A percentile compares a stretch with the other conserved stretches of the same genome.
Evolutionary conservation across 2,329 filamentous ascomycete genomes (phyloP).

Genomic region (Venturia asperata): DNA sequence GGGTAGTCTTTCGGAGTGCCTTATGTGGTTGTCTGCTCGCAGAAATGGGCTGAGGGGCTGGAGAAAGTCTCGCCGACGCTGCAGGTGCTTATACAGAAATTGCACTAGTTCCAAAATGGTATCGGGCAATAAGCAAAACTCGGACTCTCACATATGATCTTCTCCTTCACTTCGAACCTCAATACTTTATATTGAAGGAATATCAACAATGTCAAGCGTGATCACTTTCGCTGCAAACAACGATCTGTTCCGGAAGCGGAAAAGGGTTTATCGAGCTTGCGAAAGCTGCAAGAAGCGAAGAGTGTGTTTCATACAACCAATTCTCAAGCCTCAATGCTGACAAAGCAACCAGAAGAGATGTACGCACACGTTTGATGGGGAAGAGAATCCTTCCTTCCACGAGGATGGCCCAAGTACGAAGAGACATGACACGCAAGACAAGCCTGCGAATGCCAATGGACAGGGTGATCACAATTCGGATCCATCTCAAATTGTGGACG

Average conservation of each 20-base stretch:
- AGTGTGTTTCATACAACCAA: conserved; percentile 25
- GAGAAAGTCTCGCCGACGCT: background rate
- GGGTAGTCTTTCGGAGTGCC: background rate
- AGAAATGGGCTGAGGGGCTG: background rate
- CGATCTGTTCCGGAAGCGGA: conserved; percentile 39
- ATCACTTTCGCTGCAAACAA: conserved; percentile 41
- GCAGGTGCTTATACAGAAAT: background rate
- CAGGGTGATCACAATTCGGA: background rate
- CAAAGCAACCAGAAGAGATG: conserved; percentile 33
- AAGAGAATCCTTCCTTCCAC: background rate
- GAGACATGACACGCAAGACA: background rate
- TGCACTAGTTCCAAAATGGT: too few species aligned
- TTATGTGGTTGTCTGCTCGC: background rate
- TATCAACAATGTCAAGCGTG: conserved; percentile 33
- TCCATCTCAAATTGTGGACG: background rate
- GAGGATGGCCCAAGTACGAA: background rate
- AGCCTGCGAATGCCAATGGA: background rate
- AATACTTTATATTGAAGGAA: conserved; percentile 1
- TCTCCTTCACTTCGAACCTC: background rate
- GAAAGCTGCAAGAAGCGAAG: conserved; percentile 40
- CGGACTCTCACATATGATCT: too few species aligned
- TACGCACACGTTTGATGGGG: conserved; percentile 35
- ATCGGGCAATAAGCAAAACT: too few species aligned
- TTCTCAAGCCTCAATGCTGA: background rate
- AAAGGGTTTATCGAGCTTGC: conserved; percentile 38